Percentiles rank a stretch among this genome's conserved stretches.
Evolutionary conservation across 139 green algal genomes (phyloP).

Genomic region (Coelastrella sp.): DNA sequence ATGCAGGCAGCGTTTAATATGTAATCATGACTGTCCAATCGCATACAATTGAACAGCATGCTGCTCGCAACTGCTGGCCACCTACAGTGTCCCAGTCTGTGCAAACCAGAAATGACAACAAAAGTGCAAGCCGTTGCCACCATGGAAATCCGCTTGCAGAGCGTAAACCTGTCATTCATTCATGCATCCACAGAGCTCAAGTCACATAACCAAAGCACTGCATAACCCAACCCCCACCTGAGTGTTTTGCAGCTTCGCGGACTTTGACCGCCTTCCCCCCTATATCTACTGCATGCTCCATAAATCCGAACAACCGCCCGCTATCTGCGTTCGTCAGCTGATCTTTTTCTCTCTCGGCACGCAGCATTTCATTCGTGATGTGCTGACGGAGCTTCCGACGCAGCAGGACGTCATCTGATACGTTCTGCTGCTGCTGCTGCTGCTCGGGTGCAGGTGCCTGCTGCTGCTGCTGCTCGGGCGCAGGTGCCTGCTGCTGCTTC

Average conservation of each 20-base stretch:
- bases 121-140: too few species aligned
- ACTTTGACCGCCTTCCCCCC: not conserved
- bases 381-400: not conserved
- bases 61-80: too few species aligned
- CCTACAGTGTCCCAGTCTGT: too few species aligned
- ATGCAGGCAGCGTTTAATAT: not conserved
- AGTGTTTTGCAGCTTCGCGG: not conserved
- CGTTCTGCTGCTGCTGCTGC: slow-evolving; percentile 1
- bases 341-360: not conserved
- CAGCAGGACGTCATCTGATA: not conserved
- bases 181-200: too few species aligned
- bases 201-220: too few species aligned
- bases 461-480: too few species aligned
- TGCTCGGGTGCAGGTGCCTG: not conserved
- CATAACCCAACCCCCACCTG: not conserved
- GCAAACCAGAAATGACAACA: too few species aligned
- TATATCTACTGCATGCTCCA: not conserved
- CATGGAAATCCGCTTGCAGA: too few species aligned
- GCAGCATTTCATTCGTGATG: not conserved
- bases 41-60: too few species aligned
- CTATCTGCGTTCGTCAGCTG: not conserved
- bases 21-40: too few species aligned
- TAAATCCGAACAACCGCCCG: not conserved
- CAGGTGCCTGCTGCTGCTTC: too few species aligned
- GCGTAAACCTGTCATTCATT: too few species aligned